Percentiles rank a stretch among this genome's conserved stretches.
Conservation (phyloP, 441 rosid species). For the Gossypium gossypioides region DNA sequence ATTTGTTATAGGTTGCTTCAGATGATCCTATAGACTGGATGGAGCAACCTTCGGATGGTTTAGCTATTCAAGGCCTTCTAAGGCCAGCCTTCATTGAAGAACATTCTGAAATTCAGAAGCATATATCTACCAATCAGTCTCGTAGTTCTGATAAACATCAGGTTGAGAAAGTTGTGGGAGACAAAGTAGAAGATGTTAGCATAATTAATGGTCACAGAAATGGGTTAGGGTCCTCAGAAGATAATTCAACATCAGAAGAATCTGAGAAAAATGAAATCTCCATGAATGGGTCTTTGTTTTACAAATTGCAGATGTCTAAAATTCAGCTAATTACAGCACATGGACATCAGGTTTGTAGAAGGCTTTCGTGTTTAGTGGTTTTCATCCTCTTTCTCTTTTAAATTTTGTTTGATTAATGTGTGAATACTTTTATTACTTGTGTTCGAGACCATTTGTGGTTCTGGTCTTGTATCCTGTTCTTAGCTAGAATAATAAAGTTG, state of each 20-base stretch:
- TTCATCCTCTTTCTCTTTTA: background rate
- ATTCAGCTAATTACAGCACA: slow-evolving; percentile 69
- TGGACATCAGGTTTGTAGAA: slow-evolving; percentile 58
- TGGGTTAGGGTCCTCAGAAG: slow-evolving; percentile 33
- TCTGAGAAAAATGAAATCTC: slow-evolving; percentile 26
- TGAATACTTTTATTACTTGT: background rate
- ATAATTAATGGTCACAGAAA: slow-evolving; percentile 34
- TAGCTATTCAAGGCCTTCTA: slow-evolving; percentile 73
- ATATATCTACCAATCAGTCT: slow-evolving; percentile 33
- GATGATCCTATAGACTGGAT: slow-evolving; percentile 79
- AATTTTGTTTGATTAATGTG: background rate
- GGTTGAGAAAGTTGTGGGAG: slow-evolving; percentile 24
- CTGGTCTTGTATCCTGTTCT: background rate
- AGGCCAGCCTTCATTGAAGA: slow-evolving; percentile 69
- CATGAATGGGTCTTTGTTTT: slow-evolving; percentile 43
- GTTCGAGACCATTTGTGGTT: background rate
- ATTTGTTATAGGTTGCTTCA: slow-evolving; percentile 50
- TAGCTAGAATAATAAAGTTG: background rate
- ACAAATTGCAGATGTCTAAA: slow-evolving; percentile 73
- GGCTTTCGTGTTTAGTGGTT: slow-evolving; percentile 2
- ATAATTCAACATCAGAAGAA: slow-evolving; percentile 32
- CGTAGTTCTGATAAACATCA: slow-evolving; percentile 21
- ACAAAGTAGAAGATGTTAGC: slow-evolving; percentile 30
- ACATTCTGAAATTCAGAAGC: slow-evolving; percentile 56
- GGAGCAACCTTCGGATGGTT: slow-evolving; percentile 82